Conservation (phyloP, 495 filamentous ascomycete genomes). For the Parathielavia appendiculata region DNA sequence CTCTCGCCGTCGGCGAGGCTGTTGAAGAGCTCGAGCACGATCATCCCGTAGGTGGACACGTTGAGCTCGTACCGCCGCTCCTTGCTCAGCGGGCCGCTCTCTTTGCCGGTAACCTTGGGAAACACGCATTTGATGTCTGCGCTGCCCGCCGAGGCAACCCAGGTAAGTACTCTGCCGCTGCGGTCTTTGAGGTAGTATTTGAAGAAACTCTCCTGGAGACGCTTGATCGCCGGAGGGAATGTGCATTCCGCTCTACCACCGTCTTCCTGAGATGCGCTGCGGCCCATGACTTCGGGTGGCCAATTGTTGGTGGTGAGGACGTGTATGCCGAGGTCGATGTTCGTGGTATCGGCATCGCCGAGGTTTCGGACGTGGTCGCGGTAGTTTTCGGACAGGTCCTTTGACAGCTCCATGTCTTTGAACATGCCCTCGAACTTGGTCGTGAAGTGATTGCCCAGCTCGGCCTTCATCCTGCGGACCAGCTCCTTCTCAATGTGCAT, state of each 20-base stretch:
- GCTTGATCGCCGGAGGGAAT: slow-evolving; percentile 71
- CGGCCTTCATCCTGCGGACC: slow-evolving; percentile 92
- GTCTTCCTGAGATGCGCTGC: slow-evolving; percentile 35
- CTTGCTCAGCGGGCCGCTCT: slow-evolving; percentile 57
- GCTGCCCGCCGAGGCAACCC: slow-evolving; percentile 63
- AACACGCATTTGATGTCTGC: slow-evolving; percentile 83
- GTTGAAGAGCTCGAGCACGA: slow-evolving; percentile 88
- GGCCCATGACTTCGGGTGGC: slow-evolving; percentile 81
- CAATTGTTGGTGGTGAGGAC: slow-evolving; percentile 91
- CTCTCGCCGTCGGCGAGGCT: slow-evolving; percentile 58
- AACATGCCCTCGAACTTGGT: slow-evolving; percentile 95
- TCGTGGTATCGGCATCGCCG: slow-evolving; percentile 60
- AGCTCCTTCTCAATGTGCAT: slow-evolving; percentile 90
- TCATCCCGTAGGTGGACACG: slow-evolving; percentile 87
- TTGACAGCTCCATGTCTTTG: slow-evolving; percentile 88
- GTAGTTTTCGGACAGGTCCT: slow-evolving; percentile 75
- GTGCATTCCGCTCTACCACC: slow-evolving; percentile 53
- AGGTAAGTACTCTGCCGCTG: slow-evolving; percentile 80
- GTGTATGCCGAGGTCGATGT: slow-evolving; percentile 72
- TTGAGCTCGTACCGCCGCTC: slow-evolving; percentile 82
- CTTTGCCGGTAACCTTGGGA: slow-evolving; percentile 56
- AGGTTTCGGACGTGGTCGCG: slow-evolving; percentile 59
- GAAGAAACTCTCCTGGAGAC: slow-evolving; percentile 78
- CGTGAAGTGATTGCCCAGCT: slow-evolving; percentile 91
- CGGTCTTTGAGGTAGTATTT: slow-evolving; percentile 85